A percentile compares a stretch with the other conserved stretches of the same genome.
These are phyloP conservation scores for Dalbergia cochinchinensis DNA, from an alignment of 306 rosid genomes.

Conservation along the genomic window DNA sequence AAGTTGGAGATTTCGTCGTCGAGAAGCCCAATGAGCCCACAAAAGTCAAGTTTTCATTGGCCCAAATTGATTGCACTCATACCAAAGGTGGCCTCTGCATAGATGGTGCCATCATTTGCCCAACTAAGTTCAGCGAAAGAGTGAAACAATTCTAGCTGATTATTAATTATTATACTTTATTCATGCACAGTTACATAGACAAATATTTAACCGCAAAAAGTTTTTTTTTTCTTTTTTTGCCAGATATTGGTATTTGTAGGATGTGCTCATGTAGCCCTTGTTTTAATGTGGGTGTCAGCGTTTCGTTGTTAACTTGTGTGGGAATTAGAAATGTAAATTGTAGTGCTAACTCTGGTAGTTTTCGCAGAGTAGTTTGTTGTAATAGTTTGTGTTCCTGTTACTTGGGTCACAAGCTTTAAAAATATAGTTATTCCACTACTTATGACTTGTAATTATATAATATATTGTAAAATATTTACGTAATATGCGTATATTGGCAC, in stretches of 20 bases:
- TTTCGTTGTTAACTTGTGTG: not conserved
- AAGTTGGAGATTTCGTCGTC: conserved; percentile 68
- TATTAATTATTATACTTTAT: not conserved
- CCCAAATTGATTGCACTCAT: conserved; percentile 94
- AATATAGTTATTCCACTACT: too few relatives aligned
- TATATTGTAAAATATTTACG: too few relatives aligned
- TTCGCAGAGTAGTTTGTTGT: not conserved
- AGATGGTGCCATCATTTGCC: conserved; percentile 72
- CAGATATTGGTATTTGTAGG: not conserved
- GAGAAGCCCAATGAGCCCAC: conserved; percentile 47
- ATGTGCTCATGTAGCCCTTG: conserved; percentile 39
- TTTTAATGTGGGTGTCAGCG: conserved; percentile 45
- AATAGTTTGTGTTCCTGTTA: not conserved
- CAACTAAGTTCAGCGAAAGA: conserved; percentile 48
- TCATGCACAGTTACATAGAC: not conserved
- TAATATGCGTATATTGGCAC: too few relatives aligned
- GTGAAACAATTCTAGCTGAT: conserved; percentile 24
- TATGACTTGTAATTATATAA: too few relatives aligned
- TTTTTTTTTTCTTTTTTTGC: not conserved
- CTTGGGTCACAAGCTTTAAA: too few relatives aligned
- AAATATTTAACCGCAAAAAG: not conserved
- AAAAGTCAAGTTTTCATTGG: conserved; percentile 75
- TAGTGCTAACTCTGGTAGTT: not conserved
- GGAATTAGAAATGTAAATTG: not conserved
- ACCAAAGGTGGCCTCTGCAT: conserved; percentile 88